Base-by-base conservation (phyloP, 225 moss, liverwort and hornwort genomes). In the Physcomitrium patens region DNA sequence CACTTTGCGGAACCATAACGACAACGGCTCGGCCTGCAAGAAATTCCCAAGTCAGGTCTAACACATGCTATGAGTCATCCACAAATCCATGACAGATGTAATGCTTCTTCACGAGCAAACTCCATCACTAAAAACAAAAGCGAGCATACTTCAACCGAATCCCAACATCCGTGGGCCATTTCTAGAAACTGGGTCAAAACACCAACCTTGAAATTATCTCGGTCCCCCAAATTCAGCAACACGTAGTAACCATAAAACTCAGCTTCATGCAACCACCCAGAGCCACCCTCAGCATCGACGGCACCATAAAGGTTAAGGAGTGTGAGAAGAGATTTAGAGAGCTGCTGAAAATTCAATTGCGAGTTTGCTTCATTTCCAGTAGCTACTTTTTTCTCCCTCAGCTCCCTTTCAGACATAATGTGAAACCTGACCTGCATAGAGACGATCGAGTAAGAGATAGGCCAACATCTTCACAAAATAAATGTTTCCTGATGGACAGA, bases 341-440 rank as follows among this genome's bases (percentile, higher is more conserved):
- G 96, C 91, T 97, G 96, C 78, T 94, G 87, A 27, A 91, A 91
- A 74, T 97, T 97, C 63, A 97, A 75, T 57, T 97, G 89, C 44
- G 87, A 84, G 67, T 97, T 88, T 24, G 89, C 76, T 49, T 97
- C 87, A 57, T 89, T 91, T 69, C 89, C 81, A 76, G 81, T 71
- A 72, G 75, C 73, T 23, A 81, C 76, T 58, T 86, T 91, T 28
- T 84, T 81, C 45, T 89, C 91, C 45, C 85, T 85, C 20, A 97
- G 76, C 57, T 97, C 96, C 77, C 92, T 89, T 66, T 94, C 88
- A 60, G 96, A 97, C 74, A 94, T 68, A 71, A 97, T 91, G 65
- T 97, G 96, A 80, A 97, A 97, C 75, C 96, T 86, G 59, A 94
- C 96, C 96, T 96, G 79, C 80, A 86, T 9, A 63, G 44, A 69